Percentiles rank a stretch among this genome's conserved stretches.
Conservation (phyloP, 225 moss, liverwort and hornwort genomes). For the Marchantia paleacea region DNA sequence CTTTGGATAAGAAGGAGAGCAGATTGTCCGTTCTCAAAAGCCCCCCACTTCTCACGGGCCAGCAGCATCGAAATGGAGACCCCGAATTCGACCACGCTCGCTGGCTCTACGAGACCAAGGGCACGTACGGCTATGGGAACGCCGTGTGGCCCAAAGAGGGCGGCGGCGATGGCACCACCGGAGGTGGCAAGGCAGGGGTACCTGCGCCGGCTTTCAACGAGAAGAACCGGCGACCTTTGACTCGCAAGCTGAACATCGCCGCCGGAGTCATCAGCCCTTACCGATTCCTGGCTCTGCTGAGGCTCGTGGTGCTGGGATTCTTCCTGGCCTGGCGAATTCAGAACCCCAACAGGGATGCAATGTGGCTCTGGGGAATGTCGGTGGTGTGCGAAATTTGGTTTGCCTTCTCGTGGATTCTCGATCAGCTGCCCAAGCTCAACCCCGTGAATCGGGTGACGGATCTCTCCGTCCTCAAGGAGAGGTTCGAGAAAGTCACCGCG, state of each 20-base stretch:
- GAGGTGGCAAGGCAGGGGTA: conserved; percentile 17
- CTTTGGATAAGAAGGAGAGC: conserved; percentile 50
- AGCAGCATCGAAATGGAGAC: conserved; percentile 47
- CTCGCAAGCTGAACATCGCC: conserved; percentile 52
- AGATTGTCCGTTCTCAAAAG: conserved; percentile 67
- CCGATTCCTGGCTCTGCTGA: conserved; percentile 34
- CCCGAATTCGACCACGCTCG: conserved; percentile 78
- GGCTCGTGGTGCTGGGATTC: conserved; percentile 37
- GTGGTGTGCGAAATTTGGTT: conserved; percentile 88
- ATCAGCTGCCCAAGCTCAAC: conserved; percentile 80
- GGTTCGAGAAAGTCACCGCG: conserved; percentile 30
- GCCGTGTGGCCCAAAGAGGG: conserved; percentile 63
- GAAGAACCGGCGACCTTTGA: conserved; percentile 66
- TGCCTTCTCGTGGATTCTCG: conserved; percentile 86
- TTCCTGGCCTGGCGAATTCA: conserved; percentile 38
- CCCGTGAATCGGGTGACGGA: conserved; percentile 85
- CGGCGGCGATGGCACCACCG: conserved; percentile 25
- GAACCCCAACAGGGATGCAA: conserved; percentile 40
- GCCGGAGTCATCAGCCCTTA: conserved; percentile 31
- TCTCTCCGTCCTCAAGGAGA: conserved; percentile 64
- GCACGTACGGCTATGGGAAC: conserved; percentile 88
- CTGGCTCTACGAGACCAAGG: conserved; percentile 90
- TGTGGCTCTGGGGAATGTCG: conserved; percentile 63
- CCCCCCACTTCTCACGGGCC: conserved; percentile 50
- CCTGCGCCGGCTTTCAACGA: conserved; percentile 56